Percentiles rank a stretch among this genome's conserved stretches.
Evolutionary conservation across 2,329 filamentous ascomycete species (phyloP).

Genomic region (Verticillium isaacii): DNA sequence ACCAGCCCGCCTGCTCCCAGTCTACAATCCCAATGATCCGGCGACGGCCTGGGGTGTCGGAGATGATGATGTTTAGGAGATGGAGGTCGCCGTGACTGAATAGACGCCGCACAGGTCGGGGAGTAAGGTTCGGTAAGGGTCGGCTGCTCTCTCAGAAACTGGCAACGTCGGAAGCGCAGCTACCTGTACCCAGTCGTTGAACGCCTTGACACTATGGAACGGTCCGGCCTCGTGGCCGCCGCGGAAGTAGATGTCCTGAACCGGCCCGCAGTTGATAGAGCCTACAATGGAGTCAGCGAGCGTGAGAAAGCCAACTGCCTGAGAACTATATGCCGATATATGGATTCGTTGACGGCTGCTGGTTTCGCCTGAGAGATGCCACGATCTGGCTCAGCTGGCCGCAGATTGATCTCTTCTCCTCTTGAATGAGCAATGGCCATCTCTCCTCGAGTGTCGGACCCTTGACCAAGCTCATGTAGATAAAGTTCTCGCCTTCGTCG

Average conservation of each 20-base stretch:
- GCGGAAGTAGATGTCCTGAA: conserved; percentile 17
- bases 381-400: conserved; percentile 12
- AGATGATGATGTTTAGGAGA: conserved; percentile 17
- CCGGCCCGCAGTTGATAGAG: background rate
- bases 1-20: conserved; percentile 26
- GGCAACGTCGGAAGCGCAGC: background rate
- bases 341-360: conserved; percentile 9
- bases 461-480: conserved; percentile 19
- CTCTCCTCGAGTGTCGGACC: conserved; percentile 16
- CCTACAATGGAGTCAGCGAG: background rate
- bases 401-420: conserved; percentile 16
- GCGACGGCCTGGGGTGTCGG: conserved; percentile 9
- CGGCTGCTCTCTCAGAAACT: background rate
- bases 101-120: background rate
- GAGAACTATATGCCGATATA: background rate
- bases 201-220: conserved; percentile 4
- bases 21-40: conserved; percentile 20
- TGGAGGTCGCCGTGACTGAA: background rate
- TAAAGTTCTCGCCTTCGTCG: conserved; percentile 12
- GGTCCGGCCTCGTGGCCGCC: conserved; percentile 13
- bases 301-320: background rate
- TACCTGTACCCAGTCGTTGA: background rate
- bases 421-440: conserved; percentile 13
- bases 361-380: conserved; percentile 3
- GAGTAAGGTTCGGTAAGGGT: background rate